Percentiles rank a stretch among this genome's conserved stretches.
phyloP scores from a whole-genome alignment of 2,329 filamentous ascomycete species.

The Colletotrichum acutatum region DNA sequence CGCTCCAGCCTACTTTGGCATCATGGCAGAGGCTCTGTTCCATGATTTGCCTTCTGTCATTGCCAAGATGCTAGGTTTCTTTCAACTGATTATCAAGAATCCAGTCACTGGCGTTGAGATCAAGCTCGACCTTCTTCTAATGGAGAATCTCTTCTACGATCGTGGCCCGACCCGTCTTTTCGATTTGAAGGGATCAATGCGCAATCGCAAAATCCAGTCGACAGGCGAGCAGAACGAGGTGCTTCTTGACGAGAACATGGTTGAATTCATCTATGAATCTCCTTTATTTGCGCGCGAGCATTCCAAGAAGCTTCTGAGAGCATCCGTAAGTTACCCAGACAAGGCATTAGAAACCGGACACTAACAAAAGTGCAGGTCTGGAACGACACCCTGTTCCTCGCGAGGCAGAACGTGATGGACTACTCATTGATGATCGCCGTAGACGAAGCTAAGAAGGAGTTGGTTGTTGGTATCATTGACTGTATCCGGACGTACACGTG shows the following conservation, averaged over 20 bases:
- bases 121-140: constrained; percentile 92
- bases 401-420: constrained; percentile 98
- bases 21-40: constrained; percentile 96
- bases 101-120: constrained; percentile 91
- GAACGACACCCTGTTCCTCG: constrained; percentile 97
- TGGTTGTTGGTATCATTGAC: constrained; percentile 97
- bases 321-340: constrained; percentile 63
- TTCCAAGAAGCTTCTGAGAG: constrained; percentile 90
- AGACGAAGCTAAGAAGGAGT: constrained; percentile 87
- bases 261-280: constrained; percentile 98
- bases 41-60: constrained; percentile 96
- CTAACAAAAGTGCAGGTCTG: constrained; percentile 64
- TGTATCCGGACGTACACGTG: constrained; percentile 99
- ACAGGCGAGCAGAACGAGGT: constrained; percentile 98
- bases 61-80: constrained; percentile 99
- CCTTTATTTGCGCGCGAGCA: constrained; percentile 96
- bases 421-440: constrained; percentile 99
- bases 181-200: constrained; percentile 97
- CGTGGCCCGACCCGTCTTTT: constrained; percentile 89
- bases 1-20: constrained; percentile 95
- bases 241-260: constrained; percentile 96
- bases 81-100: constrained; percentile 97
- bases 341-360: background rate
- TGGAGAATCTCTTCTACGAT: constrained; percentile 99
- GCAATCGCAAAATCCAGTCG: constrained; percentile 95